Base-by-base conservation (phyloP, 192 early-diverging fungal genomes). In the Lobosporangium transversale region DNA sequence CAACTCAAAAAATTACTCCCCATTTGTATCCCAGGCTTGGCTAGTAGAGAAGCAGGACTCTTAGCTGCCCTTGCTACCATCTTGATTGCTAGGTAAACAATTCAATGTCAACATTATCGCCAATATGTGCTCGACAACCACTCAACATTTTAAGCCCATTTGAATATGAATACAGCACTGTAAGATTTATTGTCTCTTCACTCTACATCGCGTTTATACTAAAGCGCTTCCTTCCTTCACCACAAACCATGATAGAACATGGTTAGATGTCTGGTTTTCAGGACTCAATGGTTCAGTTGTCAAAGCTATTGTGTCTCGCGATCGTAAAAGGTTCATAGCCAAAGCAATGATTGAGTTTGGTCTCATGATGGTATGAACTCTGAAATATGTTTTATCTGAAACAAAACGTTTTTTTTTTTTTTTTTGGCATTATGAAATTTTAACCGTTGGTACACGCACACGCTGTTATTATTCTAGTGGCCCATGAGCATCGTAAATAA, bases 231-330 rank as follows among this genome's bases (percentile, higher is more conserved):
- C n/a, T 82, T 10, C 81, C 79, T 15, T 81, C 81, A 42, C 75
- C 83, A 63, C n/a, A n/a, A n/a, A n/a, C n/a, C 14, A 10, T 40
- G 71, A 70, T 65, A 81, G 88, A 69, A 89, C 88, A 8, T 86
- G 79, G 86, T 68, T 89, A 26, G 86, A 87, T 71, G 86, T 89
- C 44, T 89, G 84, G 81, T 86, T 88, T 56, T 86, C 86, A n/a
- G 83, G 74, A 29, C 83, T 87, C 58, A 87, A 87, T 49, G 91
- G 92, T 23, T 74, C 84, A 52, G 90, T 94, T 30, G 93, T 94
- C 63, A 92, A 91, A 53, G 85, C 93, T 1, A 86, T 94, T 59
- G 87, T 89, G 24, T 90, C 89, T n/a, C 81, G 89, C 30, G 78
- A 89, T 54, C 81, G 83, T 23, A 82, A 85, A 49, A 62, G 75